A percentile compares a stretch with the other conserved stretches of the same genome.
phyloP scores from a whole-genome alignment of 495 filamentous ascomycete species.

The Neurospora tetraspora region DNA sequence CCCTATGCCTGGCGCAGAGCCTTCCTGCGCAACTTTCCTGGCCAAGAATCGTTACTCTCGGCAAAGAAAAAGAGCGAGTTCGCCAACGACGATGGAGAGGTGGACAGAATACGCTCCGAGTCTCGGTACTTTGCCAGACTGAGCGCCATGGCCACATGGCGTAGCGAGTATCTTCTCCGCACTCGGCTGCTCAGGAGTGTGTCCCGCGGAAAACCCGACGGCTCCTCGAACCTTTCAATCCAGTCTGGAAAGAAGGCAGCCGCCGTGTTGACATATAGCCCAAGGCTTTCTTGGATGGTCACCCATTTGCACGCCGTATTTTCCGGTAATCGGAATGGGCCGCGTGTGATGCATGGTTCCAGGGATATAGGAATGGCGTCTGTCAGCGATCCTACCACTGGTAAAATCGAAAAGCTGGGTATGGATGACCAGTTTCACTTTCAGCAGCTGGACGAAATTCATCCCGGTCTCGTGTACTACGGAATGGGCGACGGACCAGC shows the following conservation, averaged over 20 bases:
- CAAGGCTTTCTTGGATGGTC: constrained; percentile 62
- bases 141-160: constrained; percentile 73
- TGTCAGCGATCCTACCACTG: constrained; percentile 62
- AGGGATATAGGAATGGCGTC: constrained; percentile 64
- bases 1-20: constrained; percentile 87
- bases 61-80: constrained; percentile 25
- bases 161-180: constrained; percentile 81
- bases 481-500: constrained; percentile 68
- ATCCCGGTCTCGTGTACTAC: constrained; percentile 63
- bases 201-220: constrained; percentile 54
- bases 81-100: constrained; percentile 31
- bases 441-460: constrained; percentile 63
- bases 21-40: constrained; percentile 82
- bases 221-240: constrained; percentile 31
- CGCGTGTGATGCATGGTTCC: constrained; percentile 71
- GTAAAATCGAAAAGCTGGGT: constrained; percentile 79
- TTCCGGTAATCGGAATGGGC: constrained; percentile 54
- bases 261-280: constrained; percentile 65
- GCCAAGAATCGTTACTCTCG: constrained; percentile 41
- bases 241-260: constrained; percentile 43
- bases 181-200: constrained; percentile 78
- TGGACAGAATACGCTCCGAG: constrained; percentile 51
- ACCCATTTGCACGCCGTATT: constrained; percentile 71
- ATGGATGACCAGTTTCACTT: constrained; percentile 63
- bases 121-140: constrained; percentile 66